Conservation (phyloP, 1,139 yeast genomes). For the Geotrichum reessii region DNA sequence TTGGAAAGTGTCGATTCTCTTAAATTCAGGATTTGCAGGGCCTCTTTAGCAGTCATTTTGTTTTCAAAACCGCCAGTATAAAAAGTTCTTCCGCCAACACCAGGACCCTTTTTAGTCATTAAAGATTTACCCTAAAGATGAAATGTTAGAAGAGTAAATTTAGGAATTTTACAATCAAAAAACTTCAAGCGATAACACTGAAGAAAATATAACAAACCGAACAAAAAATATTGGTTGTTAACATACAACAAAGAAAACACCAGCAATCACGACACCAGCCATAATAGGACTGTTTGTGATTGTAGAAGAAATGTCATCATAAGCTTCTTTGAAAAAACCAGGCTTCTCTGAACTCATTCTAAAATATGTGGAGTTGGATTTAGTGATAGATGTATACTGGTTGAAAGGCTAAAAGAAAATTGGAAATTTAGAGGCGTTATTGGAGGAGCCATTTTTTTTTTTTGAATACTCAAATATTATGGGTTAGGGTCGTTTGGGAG, state of each 20-base stretch:
- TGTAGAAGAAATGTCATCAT: constrained; percentile 14
- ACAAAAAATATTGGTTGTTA: not conserved
- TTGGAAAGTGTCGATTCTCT: constrained; percentile 73
- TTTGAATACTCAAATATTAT: not conserved
- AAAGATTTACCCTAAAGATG: constrained; percentile 54
- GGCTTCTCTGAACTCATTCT: constrained; percentile 10
- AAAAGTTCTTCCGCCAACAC: constrained; percentile 66
- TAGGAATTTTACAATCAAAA: not conserved
- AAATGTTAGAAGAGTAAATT: not conserved
- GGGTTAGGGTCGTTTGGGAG: constrained; percentile 13
- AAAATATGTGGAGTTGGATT: not conserved
- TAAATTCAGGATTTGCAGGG: constrained; percentile 77
- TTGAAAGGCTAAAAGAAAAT: not conserved
- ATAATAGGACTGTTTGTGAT: constrained; percentile 61
- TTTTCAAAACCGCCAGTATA: constrained; percentile 82
- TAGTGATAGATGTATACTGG: not conserved
- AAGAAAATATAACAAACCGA: not conserved
- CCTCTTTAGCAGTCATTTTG: constrained; percentile 88
- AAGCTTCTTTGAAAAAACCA: constrained; percentile 19
- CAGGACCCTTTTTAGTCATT: constrained; percentile 65
- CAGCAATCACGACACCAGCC: constrained; percentile 63
- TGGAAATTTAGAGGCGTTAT: not conserved
- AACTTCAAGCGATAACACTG: not conserved
- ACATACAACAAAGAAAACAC: constrained; percentile 35
- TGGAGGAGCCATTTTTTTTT: not conserved